A percentile compares a stretch with the other conserved stretches of the same genome.
These are phyloP conservation scores for Orbilia ellipsospora DNA, from an alignment of 2,329 filamentous ascomycete genomes.

Conservation along the genomic window DNA sequence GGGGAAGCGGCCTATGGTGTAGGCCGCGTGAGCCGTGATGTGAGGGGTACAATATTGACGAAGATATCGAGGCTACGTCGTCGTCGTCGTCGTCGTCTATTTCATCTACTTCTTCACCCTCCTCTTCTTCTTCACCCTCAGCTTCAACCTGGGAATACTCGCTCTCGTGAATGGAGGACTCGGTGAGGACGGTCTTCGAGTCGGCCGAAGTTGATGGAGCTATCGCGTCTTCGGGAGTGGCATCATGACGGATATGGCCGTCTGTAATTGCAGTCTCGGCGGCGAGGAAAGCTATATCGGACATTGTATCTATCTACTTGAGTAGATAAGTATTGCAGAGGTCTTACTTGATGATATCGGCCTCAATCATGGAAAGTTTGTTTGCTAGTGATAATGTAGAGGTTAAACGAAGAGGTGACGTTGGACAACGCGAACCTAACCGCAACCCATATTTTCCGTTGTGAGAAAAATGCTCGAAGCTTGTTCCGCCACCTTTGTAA, in stretches of 20 bases:
- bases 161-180: constrained; percentile 33
- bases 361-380: neutral
- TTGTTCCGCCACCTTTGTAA: neutral
- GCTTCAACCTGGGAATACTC: constrained; percentile 32
- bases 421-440: constrained; percentile 8
- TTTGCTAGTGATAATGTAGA: constrained; percentile 14
- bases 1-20: constrained; percentile 74
- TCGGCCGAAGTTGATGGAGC: constrained; percentile 50
- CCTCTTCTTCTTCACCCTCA: constrained; percentile 33
- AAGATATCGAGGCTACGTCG: constrained; percentile 75
- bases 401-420: constrained; percentile 5
- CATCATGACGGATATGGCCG: constrained; percentile 38
- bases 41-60: constrained; percentile 71
- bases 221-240: constrained; percentile 39
- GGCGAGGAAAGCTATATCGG: constrained; percentile 42
- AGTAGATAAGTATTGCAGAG: neutral
- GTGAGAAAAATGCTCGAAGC: neutral
- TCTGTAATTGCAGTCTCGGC: constrained; percentile 40
- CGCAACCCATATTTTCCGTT: neutral
- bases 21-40: constrained; percentile 58
- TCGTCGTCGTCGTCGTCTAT: constrained; percentile 64
- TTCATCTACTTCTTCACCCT: constrained; percentile 29
- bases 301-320: constrained; percentile 13
- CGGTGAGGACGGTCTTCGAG: constrained; percentile 36
- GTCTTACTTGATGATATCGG: constrained; percentile 15